These are phyloP conservation scores for Ogataea neopini DNA, from an alignment of 805 yeast species.

Conservation along the genomic window DNA sequence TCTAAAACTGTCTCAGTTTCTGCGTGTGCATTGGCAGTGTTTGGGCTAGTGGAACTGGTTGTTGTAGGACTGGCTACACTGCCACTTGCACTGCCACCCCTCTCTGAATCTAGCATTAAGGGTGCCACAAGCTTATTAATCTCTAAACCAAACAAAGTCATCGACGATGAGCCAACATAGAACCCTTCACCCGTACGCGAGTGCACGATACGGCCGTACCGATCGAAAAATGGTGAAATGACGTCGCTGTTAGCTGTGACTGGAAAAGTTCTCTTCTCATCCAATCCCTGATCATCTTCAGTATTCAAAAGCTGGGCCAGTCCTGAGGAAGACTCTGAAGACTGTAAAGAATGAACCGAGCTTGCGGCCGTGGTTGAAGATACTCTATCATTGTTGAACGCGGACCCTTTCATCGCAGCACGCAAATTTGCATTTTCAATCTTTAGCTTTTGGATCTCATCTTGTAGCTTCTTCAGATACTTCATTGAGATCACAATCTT, in stretches of 20 bases:
- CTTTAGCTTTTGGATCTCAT: conserved; percentile 63
- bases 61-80: background rate
- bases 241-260: conserved; percentile 44
- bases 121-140: conserved; percentile 52
- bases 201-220: conserved; percentile 68
- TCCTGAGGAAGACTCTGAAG: background rate
- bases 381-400: background rate
- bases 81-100: conserved; percentile 2
- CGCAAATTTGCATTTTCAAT: conserved; percentile 63
- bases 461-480: conserved; percentile 65
- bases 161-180: conserved; percentile 79
- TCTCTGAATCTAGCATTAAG: conserved; percentile 13
- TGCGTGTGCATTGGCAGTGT: background rate
- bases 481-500: conserved; percentile 73
- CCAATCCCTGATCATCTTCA: background rate
- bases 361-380: background rate
- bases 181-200: conserved; percentile 75
- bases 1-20: conserved; percentile 58
- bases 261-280: background rate
- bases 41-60: too few species aligned
- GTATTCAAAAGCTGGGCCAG: background rate
- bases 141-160: conserved; percentile 79
- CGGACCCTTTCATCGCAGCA: conserved; percentile 36
- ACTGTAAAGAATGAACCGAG: background rate
- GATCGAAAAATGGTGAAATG: conserved; percentile 69